Base-by-base conservation (phyloP, 2,329 filamentous ascomycete species). In the Sclerotinia trifoliorum region DNA sequence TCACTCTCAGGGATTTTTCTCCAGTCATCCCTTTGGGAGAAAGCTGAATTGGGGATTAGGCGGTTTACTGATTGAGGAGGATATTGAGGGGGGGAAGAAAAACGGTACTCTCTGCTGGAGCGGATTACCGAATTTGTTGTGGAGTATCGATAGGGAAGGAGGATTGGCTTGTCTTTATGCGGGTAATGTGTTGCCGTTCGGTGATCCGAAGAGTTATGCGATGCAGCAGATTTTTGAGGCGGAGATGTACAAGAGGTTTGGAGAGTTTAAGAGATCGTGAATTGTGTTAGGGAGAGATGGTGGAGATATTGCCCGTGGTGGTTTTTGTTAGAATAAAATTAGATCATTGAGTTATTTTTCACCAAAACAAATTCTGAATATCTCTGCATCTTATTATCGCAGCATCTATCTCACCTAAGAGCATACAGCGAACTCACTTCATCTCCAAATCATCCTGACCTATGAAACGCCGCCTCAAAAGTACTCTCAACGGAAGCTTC, bases 61-160 rank as follows among this genome's bases (percentile, higher is more conserved):
- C 6, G 62, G 67, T 1, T 29, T 51, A 10, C n/a, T 66, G 2
- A 39, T 66, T 3, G 51, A 44, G 8, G 39, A 51, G 11, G 74
- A 80, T 26, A 74, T 75, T 48, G 78, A 78, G 4, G 75, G 73
- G 2, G 74, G 79, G 56, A 76, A 80, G 60, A 79, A 76, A 68
- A 77, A 75, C 29, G 79, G 80, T 0, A 79, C 79, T 4, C 42
- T 83, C 72, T 75, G 75, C 26, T 84, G 82, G 82, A 77, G 79
- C 57, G 82, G 82, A 0, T 75, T 82, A 66, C 75, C 79, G 21
- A 84, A 84, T 73, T 72, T 81, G 15, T 78, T 80, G 32, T 84
- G 82, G 82, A 78, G 79, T 64, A 74, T 82, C 72, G 77, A 78
- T 73, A 68, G 79, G 1, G 71, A 78, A 35, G 75, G 78, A 5